Evolutionary conservation across 768 basidiomycete genomes (phyloP).

Genomic region (Lyophyllum shimeji): DNA sequence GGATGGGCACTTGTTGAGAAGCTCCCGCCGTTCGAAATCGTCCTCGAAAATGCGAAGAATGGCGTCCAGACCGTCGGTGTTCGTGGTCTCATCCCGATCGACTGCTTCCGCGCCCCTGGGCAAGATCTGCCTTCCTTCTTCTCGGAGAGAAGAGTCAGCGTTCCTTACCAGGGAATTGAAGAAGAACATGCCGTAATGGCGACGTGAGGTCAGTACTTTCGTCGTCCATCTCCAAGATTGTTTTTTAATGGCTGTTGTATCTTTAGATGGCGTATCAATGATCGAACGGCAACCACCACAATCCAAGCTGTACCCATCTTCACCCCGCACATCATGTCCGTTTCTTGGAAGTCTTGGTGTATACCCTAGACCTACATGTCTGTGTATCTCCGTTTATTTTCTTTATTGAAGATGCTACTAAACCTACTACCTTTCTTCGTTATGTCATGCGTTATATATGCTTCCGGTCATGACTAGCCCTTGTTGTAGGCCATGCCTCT

Average conservation of each 20-base stretch:
- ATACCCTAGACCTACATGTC: not conserved
- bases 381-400: not conserved
- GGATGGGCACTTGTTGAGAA: constrained; percentile 70
- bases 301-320: not conserved
- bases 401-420: not conserved
- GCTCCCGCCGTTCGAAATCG: constrained; percentile 19
- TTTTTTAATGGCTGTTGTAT: not conserved
- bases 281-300: too few relatives aligned
- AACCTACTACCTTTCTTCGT: not conserved
- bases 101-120: constrained; percentile 55
- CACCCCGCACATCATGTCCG: not conserved
- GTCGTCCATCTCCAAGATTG: too few relatives aligned
- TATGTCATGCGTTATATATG: not conserved
- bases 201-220: constrained; percentile 7
- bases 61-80: constrained; percentile 13
- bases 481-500: not conserved
- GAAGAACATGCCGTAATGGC: constrained; percentile 2
- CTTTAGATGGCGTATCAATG: not conserved
- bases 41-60: constrained; percentile 23
- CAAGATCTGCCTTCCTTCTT: constrained; percentile 50
- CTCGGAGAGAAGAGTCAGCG: constrained; percentile 46
- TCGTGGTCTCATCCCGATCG: constrained; percentile 65
- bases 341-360: not conserved
- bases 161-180: constrained; percentile 1
- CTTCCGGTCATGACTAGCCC: not conserved